Percentiles rank a stretch among this genome's conserved stretches.
Evolutionary conservation across 805 yeast genomes (phyloP).

Genomic region (Isabelozyma pseudorhagii): DNA sequence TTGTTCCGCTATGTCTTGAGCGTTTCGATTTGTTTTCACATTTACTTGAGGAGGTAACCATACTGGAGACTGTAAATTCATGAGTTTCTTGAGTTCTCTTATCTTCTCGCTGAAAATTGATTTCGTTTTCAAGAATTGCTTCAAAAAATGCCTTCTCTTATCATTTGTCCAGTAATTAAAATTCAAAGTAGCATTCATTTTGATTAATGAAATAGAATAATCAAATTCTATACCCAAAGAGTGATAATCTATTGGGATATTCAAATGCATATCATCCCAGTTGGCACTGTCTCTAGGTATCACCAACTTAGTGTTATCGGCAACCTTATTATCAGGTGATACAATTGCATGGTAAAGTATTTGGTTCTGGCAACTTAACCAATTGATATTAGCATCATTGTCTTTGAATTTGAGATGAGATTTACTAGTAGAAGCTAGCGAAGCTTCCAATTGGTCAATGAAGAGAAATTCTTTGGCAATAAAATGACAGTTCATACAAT

Average conservation of each 20-base stretch:
- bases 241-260: background rate
- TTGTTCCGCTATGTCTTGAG: background rate
- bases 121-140: background rate
- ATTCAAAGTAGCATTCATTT: background rate
- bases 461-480: background rate
- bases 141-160: background rate
- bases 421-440: background rate
- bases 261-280: background rate
- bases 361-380: background rate
- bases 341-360: background rate
- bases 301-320: background rate
- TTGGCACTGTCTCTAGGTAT: background rate
- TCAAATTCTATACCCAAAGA: background rate
- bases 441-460: background rate
- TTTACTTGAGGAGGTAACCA: background rate
- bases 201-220: background rate
- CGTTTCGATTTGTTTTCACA: background rate
- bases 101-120: background rate
- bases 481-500: conserved; percentile 10
- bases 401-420: background rate
- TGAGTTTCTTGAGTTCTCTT: background rate
- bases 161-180: background rate
- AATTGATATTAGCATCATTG: background rate
- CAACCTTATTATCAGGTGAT: background rate
- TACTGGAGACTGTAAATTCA: background rate